phyloP scores from a whole-genome alignment of 768 basidiomycete genomes.

The Pleurotus salmoneostramineus region DNA sequence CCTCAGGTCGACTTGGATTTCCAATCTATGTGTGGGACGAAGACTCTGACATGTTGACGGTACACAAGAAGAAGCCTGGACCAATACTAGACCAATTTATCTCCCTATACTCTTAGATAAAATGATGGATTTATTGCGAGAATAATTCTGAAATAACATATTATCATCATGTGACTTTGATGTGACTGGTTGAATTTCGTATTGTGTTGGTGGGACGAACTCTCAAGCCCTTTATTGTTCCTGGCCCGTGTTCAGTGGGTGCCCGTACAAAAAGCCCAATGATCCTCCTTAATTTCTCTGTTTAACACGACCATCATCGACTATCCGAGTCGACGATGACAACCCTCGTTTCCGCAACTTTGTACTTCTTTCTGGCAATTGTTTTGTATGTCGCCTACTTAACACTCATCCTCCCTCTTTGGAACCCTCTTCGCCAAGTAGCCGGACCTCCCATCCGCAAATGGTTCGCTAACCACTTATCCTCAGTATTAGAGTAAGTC shows the following conservation, averaged over 20 bases:
- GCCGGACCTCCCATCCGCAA: conserved; percentile 55
- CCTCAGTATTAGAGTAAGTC: conserved; percentile 54
- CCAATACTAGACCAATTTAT: conserved; percentile 1
- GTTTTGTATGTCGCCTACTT: conserved; percentile 24
- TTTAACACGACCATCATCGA: no score
- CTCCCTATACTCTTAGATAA: not conserved
- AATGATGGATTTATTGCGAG: not conserved
- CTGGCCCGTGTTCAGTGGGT: not conserved
- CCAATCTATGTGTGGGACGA: conserved; percentile 5
- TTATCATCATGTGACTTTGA: not conserved
- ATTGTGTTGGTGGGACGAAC: not conserved
- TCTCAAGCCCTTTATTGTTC: not conserved
- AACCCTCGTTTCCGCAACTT: not conserved
- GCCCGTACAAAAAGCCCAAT: not conserved
- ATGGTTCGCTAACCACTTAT: conserved; percentile 53
- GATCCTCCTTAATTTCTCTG: not conserved
- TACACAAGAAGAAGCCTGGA: not conserved
- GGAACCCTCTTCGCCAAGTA: conserved; percentile 48
- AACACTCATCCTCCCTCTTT: conserved; percentile 25
- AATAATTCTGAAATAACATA: not conserved
- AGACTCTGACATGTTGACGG: conserved; percentile 3
- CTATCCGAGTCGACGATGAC: not conserved
- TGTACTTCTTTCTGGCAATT: conserved; percentile 1
- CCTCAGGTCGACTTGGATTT: conserved; percentile 38
- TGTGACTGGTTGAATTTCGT: not conserved